Base-by-base conservation (phyloP, 2,329 filamentous ascomycete genomes). In the Trichoderma semiorbis region DNA sequence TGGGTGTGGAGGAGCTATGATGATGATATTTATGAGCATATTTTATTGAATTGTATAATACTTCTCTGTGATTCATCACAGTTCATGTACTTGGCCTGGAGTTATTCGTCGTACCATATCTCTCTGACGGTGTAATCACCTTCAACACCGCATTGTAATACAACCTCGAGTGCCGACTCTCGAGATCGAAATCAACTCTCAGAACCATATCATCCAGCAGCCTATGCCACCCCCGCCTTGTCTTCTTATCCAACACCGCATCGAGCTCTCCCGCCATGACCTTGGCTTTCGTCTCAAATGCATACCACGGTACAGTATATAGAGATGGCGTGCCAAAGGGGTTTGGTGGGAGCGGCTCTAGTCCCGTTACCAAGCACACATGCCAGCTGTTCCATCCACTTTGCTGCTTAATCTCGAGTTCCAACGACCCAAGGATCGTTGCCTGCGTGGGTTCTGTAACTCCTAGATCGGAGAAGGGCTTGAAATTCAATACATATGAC, bases 221-320 rank as follows among this genome's bases (percentile, higher is more conserved):
- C 8, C 43, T 50, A 50, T 24, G 18, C 30, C 61, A 24, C 18
- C 28, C 30, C 28, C 5, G 24, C 32, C 71, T 50, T 12, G 21
- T 50, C 24, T 60, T 36, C 36, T 39, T 30, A 4, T 7, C 5
- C 58, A 57, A 16, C 7, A 75, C 62, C 26, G 39, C 71, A 43
- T 72, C 69, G 24, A 78, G 75, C 21, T 74, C 70, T 7, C 73
- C 73, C 12, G 66, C 71, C 6, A 73, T 53, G 18, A 78, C 70
- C 21, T 69, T 69, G 14, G 47, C 32, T 21, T 76, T 73, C 11
- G 18, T 73, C 72, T 58, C 78, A 62, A 79, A 79, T 3, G 77
- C 76, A 26, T 75, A 78, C 78, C 78, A 78, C 14, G 78, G 78
- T 28, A 72, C 72, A 18, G 74, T 74, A 50, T 78, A 79, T 64